Evolutionary conservation across 768 basidiomycete species (phyloP).

Genomic region (Suillus americanus): DNA sequence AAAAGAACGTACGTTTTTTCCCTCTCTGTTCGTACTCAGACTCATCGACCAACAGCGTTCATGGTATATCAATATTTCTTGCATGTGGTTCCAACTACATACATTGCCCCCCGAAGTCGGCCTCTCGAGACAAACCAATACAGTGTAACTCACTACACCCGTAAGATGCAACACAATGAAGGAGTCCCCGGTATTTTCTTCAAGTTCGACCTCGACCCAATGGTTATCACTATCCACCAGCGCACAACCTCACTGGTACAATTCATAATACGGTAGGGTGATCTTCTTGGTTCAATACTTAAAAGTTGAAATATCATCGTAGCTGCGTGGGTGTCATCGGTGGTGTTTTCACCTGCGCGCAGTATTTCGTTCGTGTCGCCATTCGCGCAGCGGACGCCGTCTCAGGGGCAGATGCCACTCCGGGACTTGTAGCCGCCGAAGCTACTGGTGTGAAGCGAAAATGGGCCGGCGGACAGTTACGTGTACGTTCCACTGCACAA

Average conservation of each 20-base stretch:
- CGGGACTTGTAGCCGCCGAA: slow-evolving; percentile 64
- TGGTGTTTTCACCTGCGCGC: slow-evolving; percentile 84
- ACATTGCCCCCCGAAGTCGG: slow-evolving; percentile 67
- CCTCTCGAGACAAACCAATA: slow-evolving; percentile 84
- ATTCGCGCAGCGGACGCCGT: slow-evolving; percentile 67
- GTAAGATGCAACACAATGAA: slow-evolving; percentile 67
- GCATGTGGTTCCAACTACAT: slow-evolving; percentile 93
- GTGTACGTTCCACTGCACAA: slow-evolving; percentile 44
- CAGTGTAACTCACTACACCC: slow-evolving; percentile 90
- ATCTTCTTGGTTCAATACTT: slow-evolving; percentile 3
- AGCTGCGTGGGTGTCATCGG: slow-evolving; percentile 91
- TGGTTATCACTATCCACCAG: slow-evolving; percentile 83
- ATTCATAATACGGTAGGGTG: slow-evolving; percentile 67
- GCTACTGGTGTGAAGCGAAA: slow-evolving; percentile 62
- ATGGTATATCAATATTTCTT: slow-evolving; percentile 94
- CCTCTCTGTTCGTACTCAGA: slow-evolving; percentile 4
- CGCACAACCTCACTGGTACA: slow-evolving; percentile 82
- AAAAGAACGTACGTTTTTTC: slow-evolving; percentile 53
- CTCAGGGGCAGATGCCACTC: slow-evolving; percentile 48
- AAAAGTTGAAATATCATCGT: background rate
- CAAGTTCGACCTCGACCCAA: slow-evolving; percentile 95
- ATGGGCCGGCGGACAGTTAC: slow-evolving; percentile 67
- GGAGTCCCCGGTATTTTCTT: slow-evolving; percentile 96
- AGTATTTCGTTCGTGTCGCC: slow-evolving; percentile 69
- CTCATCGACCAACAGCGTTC: slow-evolving; percentile 53